Base-by-base conservation (phyloP, 148 eudicot species). In the Rhododendron simsii region DNA sequence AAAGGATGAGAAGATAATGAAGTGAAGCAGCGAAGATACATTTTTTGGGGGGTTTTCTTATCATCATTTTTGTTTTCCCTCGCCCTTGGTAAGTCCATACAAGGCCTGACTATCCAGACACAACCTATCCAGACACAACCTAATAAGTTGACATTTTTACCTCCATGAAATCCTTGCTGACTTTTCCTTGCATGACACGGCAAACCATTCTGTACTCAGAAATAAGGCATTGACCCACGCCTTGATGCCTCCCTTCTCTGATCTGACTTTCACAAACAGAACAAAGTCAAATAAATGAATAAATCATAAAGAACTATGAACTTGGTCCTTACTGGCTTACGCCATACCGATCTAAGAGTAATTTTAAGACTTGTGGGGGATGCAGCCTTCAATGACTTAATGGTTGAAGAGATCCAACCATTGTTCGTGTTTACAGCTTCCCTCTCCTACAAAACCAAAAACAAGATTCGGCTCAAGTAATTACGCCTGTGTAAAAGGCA, bases 351-450 rank as follows among this genome's bases (percentile, higher is more conserved):
- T 93, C 92, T 93, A n/a, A 96, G 94, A 80, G 98, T 87, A 81
- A 96, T 92, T 89, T 95, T 96, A 81, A 96, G 95, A 87, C 99
- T 96, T 67, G 90, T 95, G 20, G 99, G 99, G 75, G 99, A 96
- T 86, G 96, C 99, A 82, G 88, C 91, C 89, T 93, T 94, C 47
- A 96, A 51, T 45, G 99, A 91, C 84, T 91, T 89, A 81, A 94
- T 73, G 5, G 98, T 91, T n/a, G 91, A 92, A 86, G 93, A 85
- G 81, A 93, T 88, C 99, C 99, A 96, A 67, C 39, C 76, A 30
- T 88, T 94, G 84, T 93, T 94, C 55, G 84, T 89, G 74, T 87
- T 88, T 35, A 82, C 91, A 87, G 90, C 86, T 88, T 91, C 92
- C 41, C 80, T 91, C 90, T 95, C 98, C 99, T 96, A 89, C 88